A percentile compares a stretch with the other conserved stretches of the same genome.
Conservation (phyloP, 2,329 filamentous ascomycete genomes). For the Fusarium sp. region DNA sequence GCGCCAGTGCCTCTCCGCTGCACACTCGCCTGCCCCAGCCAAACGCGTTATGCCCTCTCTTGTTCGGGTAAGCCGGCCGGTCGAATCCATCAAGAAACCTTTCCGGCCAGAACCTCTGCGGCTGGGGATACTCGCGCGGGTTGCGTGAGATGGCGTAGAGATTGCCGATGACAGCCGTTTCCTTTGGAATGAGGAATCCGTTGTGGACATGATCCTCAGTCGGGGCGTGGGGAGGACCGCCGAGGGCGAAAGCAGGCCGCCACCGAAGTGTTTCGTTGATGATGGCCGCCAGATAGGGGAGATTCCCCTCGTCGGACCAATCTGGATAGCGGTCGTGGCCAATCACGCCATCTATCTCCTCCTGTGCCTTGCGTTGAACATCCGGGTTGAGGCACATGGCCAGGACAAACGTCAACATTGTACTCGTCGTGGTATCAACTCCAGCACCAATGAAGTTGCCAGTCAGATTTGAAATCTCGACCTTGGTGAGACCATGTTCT, state of each 20-base stretch:
- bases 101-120: slow-evolving; percentile 10
- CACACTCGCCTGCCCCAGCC: slow-evolving; percentile 20
- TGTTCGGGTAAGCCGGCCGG: slow-evolving; percentile 15
- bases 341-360: slow-evolving; percentile 9
- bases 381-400: slow-evolving; percentile 15
- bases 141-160: slow-evolving; percentile 14
- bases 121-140: slow-evolving; percentile 14
- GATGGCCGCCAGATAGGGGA: slow-evolving; percentile 2
- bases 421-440: slow-evolving; percentile 15
- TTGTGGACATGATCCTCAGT: slow-evolving; percentile 12
- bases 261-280: slow-evolving; percentile 16
- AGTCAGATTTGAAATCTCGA: slow-evolving; percentile 15
- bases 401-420: slow-evolving; percentile 12
- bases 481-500: slow-evolving; percentile 14
- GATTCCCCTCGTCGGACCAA: slow-evolving; percentile 7
- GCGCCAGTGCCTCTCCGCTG: slow-evolving; percentile 17
- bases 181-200: slow-evolving; percentile 5
- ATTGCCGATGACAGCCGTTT: slow-evolving; percentile 10
- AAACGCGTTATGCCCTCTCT: slow-evolving; percentile 11
- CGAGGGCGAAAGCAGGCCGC: slow-evolving; percentile 13
- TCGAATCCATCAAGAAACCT: slow-evolving; percentile 11
- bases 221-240: slow-evolving; percentile 9
- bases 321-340: slow-evolving; percentile 6
- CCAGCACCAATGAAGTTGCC: slow-evolving; percentile 20
- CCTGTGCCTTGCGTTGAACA: slow-evolving; percentile 6